Evolutionary conservation across 345 rosid species (phyloP), one percentile per base, ranked within the genome.

Genomic region (Isatis tinctoria): DNA sequence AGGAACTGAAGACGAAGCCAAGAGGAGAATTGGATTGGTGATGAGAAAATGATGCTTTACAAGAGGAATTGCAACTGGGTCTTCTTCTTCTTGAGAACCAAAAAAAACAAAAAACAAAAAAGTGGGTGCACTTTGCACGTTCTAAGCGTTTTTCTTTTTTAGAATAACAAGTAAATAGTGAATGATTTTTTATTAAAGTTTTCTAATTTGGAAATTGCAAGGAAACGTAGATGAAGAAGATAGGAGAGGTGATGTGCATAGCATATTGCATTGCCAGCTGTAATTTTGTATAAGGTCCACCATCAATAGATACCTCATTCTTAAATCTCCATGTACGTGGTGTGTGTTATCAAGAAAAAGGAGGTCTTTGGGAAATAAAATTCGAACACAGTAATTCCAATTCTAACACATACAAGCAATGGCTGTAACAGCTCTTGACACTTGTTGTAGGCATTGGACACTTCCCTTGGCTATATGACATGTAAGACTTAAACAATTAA

Each of bases 41-140:
- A 27, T 44, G 71, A 51, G 3, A 35, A 24, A 17, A 44, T 53
- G 32, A 73, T 63, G 26, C 49, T 12, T 49, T 18, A 22, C 60
- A 35, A 35, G n/a, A 66, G 47, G 44, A 11, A 16, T 14, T 40
- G 58, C 17, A 17, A 60, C 20, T 43, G 16, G 33, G 51, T 61
- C 40, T 43, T 68, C 69, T 43, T 68, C 69, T 60, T 69, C 65
- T 26, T 5, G 41, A 20, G 18, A 14, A 10, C 18, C 1, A 10
- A 27, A 9, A n/a, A 14, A 4, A 10, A 27, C n/a, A n/a, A n/a
- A n/a, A n/a, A n/a, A n/a, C n/a, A 44, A 59, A 27, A 64, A 13
- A 12, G 28, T 49, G 32, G 69, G 4, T 20, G 47, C 37, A 54
- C 45, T 60, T 53, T 7, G 64, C 74, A 75, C 79, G 79, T 68